Evolutionary conservation across 108 stramenopile species (phyloP).

Genomic region (Skeletonema tropicum): DNA sequence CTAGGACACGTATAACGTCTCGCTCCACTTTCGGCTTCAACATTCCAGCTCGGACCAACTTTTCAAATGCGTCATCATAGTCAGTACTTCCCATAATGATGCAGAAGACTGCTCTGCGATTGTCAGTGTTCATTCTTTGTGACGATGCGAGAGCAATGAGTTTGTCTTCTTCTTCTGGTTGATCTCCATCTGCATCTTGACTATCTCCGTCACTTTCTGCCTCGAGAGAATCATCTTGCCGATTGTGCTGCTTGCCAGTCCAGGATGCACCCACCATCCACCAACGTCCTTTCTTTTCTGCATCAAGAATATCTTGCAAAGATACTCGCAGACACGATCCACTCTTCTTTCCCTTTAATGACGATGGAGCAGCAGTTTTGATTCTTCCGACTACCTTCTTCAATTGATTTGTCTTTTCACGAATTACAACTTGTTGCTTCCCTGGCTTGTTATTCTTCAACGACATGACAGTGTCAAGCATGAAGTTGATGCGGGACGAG

Average conservation of each 20-base stretch:
- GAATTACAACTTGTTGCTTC: constrained; percentile 69
- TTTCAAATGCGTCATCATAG: constrained; percentile 94
- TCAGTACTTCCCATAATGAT: constrained; percentile 93
- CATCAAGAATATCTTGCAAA: constrained; percentile 80
- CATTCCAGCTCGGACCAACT: constrained; percentile 80
- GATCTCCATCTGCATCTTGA: constrained; percentile 5
- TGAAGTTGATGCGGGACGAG: constrained; percentile 80
- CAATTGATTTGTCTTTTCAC: constrained; percentile 70
- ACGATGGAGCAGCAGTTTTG: constrained; percentile 63
- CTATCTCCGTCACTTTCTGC: constrained; percentile 12
- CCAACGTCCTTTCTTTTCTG: constrained; percentile 90
- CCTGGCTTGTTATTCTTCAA: constrained; percentile 93
- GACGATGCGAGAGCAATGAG: constrained; percentile 83
- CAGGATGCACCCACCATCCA: constrained; percentile 95
- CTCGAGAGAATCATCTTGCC: constrained; percentile 29
- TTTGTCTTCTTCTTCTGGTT: constrained; percentile 46
- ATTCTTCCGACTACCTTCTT: constrained; percentile 85
- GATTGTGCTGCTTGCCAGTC: constrained; percentile 83
- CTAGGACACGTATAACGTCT: constrained; percentile 91
- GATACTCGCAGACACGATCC: constrained; percentile 78
- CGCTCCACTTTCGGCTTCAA: constrained; percentile 87
- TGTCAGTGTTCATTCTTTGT: constrained; percentile 95
- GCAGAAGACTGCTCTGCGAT: constrained; percentile 90
- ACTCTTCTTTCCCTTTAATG: constrained; percentile 44
- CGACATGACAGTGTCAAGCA: constrained; percentile 91